Evolutionary conservation across 192 early-diverging fungal genomes (phyloP), one percentile per base, ranked within the genome.

Genomic region (Backusella tuberculispora): DNA sequence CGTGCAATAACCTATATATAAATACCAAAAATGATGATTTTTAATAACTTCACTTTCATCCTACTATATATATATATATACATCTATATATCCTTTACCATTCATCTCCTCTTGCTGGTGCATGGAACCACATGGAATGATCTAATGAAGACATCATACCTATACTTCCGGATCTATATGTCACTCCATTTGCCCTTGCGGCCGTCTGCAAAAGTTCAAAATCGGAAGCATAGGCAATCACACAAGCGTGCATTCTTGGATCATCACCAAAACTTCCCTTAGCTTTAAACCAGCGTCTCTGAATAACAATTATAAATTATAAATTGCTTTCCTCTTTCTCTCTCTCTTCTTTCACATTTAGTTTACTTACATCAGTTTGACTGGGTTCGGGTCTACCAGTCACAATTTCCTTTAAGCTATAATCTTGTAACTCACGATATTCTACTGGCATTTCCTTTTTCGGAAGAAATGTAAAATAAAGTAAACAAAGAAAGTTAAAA

Each of bases 111-210:
- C 92, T 78, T 78, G 94, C 93, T 0, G 90, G 88, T 63, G 81
- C 85, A 77, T 98, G 95, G 85, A 97, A 98, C 94, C 94, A 98
- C 65, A 94, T 88, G 15, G 87, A 83, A 67, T 92, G 90, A 74
- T 92, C 91, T 24, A 94, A 82, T 13, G 86, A 88, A 0, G 89
- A 90, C 71, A 90, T 83, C 88, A 90, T 90, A 19, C 84, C 81
- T 29, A 86, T 43, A 13, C 44, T 69, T 13, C 21, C 40, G 9
- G 47, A 48, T 1, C 17, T 21, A 15, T 66, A 63, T 1, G 29
- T 21, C 5, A 76, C n/a, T 14, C 78, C 75, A 41, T 76, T 76
- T 8, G 74, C 67, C 15, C 24, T 47, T 4, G 74, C 64, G 13
- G 87, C 67, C 0, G 89, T 88, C 42, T 82, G 76, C 56, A 88